Percentiles rank a stretch among this genome's conserved stretches.
These are phyloP conservation scores for Chaetomium globosum DNA, from an alignment of 2,329 filamentous ascomycete genomes.

Conservation along the genomic window DNA sequence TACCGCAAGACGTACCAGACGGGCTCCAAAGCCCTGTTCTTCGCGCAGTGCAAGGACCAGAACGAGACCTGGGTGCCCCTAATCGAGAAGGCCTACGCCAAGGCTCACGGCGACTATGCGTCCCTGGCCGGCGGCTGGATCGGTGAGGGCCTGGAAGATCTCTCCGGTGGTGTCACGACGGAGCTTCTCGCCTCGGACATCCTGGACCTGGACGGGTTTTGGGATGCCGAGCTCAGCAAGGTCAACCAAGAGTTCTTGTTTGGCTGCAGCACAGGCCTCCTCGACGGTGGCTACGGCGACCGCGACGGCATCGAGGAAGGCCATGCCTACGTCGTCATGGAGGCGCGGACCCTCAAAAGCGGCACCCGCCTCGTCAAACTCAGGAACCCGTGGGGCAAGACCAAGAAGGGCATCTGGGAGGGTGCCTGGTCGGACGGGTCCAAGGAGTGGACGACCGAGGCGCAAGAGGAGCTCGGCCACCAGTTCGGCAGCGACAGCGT, in stretches of 20 bases:
- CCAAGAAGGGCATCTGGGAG: conserved; percentile 76
- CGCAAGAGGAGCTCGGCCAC: conserved; percentile 71
- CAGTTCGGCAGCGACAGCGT: conserved; percentile 76
- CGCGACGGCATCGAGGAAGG: conserved; percentile 60
- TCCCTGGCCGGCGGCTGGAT: conserved; percentile 73
- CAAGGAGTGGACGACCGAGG: conserved; percentile 81
- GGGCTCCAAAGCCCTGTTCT: conserved; percentile 74
- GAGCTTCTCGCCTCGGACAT: conserved; percentile 69
- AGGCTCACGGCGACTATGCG: conserved; percentile 77
- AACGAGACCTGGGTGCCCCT: conserved; percentile 81
- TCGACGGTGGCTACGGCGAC: conserved; percentile 51
- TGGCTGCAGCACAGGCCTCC: conserved; percentile 57
- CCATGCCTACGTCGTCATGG: conserved; percentile 65
- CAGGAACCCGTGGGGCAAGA: conserved; percentile 77
- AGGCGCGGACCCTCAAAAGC: conserved; percentile 57
- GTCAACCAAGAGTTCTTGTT: conserved; percentile 79
- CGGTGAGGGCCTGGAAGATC: conserved; percentile 61
- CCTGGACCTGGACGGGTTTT: conserved; percentile 75
- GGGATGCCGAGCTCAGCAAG: conserved; percentile 74
- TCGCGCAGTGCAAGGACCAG: conserved; percentile 71
- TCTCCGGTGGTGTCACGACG: conserved; percentile 67
- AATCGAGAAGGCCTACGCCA: conserved; percentile 79
- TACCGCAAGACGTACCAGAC: conserved; percentile 73
- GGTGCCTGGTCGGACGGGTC: conserved; percentile 80
- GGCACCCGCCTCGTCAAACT: conserved; percentile 66